Base-by-base conservation (phyloP, 768 basidiomycete species). In the Epithele typhae region DNA sequence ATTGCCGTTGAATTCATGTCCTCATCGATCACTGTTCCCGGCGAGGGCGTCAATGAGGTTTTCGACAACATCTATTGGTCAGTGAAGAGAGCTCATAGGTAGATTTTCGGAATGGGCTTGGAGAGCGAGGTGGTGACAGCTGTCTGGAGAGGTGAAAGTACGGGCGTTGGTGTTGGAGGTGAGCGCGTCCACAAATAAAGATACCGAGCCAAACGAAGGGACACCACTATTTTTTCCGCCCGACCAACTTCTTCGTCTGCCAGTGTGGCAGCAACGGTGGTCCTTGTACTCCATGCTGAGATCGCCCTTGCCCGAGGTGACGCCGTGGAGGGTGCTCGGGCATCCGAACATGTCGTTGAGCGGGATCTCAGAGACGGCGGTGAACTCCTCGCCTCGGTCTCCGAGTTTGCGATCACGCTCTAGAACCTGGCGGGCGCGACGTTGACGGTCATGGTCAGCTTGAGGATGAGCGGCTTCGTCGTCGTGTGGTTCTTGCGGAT, bases 301-400 rank as follows among this genome's bases (percentile, higher is more conserved):
- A 69, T 87, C 84, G 57, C 92, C 93, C 73, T 99, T 98, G 59
- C 95, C 96, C 68, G 98, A 95, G 0, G 96, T 99, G 48, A 81
- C 82, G 3, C 95, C 95, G 48, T 95, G 82, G 37, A 98, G 74
- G 57, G 92, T 87, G 58, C 84, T 91, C 30, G 93, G 93, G 64
- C 96, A 97, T 15, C 92, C 90, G 62, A 99, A 99, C 95, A 98
- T 98, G 57, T 98, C 95, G 65, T 92, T 96, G 66, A 99, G 65
- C 7, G 91, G 84, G 11, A 99, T 94, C 61, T 97, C 95, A 18
- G 92, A 92, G 23, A 78, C 75, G 43, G 86, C 78, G 4, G 90
- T 92, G 61, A 99, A 98, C 67, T 99, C 95, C 56, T 98, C 96
- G 55, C 96, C 94, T 35, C 95, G 83, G 94, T 86, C 68, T 98